Percentiles rank a stretch among this genome's conserved stretches.
Conservation (phyloP, 2,329 filamentous ascomycete species). For the Blumeriella jaapii region DNA sequence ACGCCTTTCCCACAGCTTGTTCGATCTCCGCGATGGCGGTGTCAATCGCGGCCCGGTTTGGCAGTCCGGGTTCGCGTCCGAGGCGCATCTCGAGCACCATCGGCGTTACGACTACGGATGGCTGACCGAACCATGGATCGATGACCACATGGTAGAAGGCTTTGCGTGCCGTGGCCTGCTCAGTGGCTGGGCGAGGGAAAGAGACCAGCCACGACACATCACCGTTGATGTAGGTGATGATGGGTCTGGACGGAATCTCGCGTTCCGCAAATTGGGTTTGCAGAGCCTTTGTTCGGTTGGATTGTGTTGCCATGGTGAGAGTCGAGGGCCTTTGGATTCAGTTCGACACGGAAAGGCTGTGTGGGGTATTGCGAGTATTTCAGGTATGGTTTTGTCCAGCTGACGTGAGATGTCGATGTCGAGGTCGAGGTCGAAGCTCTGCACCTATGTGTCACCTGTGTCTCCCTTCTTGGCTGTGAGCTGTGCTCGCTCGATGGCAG, state of each 20-base stretch:
- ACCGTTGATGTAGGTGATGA: neutral
- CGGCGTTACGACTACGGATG: neutral
- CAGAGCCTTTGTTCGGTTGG: neutral
- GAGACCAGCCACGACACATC: slow-evolving; percentile 1
- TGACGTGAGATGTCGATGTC: too few relatives aligned
- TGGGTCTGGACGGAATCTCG: neutral
- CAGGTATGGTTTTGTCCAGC: too few relatives aligned
- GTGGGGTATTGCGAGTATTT: too few relatives aligned
- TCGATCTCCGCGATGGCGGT: neutral
- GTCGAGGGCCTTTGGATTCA: too few relatives aligned
- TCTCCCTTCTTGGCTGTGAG: too few relatives aligned
- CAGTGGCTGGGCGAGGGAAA: neutral
- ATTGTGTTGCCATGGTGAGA: neutral
- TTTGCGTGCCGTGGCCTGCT: neutral
- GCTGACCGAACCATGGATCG: neutral
- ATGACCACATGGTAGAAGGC: neutral
- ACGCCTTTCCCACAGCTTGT: neutral
- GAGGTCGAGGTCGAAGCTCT: too few relatives aligned
- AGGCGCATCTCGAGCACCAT: neutral
- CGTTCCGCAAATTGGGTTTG: neutral
- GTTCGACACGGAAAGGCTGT: too few relatives aligned
- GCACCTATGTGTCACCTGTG: too few relatives aligned
- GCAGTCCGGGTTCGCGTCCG: neutral
- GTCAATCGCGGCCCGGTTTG: neutral
- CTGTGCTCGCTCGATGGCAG: too few relatives aligned